These are phyloP conservation scores for Filobasidium wieringae DNA, from an alignment of 768 basidiomycete genomes.

Conservation along the genomic window DNA sequence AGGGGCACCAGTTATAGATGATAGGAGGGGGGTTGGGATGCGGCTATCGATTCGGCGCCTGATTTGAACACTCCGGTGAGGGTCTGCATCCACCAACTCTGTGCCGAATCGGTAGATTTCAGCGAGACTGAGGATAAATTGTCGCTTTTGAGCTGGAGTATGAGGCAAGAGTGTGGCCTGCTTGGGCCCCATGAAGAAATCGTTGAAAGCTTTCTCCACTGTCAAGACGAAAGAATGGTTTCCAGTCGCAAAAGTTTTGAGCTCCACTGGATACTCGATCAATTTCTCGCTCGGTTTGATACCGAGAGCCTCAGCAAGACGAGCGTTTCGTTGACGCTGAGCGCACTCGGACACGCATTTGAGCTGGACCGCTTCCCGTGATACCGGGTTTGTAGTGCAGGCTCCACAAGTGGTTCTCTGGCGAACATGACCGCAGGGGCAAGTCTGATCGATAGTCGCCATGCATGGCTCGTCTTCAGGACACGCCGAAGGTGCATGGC, in stretches of 20 bases:
- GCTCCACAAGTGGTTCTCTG: conserved; percentile 65
- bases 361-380: conserved; percentile 43
- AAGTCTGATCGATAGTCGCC: conserved; percentile 51
- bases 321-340: conserved; percentile 72
- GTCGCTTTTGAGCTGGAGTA: conserved; percentile 63
- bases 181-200: conserved; percentile 44
- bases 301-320: conserved; percentile 81
- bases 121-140: conserved; percentile 63
- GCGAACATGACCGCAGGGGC: conserved; percentile 71
- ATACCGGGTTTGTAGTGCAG: conserved; percentile 42
- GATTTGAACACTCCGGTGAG: conserved; percentile 71
- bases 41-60: conserved; percentile 71
- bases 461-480: conserved; percentile 68
- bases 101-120: conserved; percentile 69
- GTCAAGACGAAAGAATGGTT: conserved; percentile 57
- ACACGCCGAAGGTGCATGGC: conserved; percentile 82
- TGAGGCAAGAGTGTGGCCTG: conserved; percentile 27
- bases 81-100: conserved; percentile 82
- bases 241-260: conserved; percentile 51
- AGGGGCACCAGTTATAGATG: conserved; percentile 38
- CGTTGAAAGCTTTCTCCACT: conserved; percentile 71
- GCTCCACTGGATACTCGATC: conserved; percentile 50
- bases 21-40: conserved; percentile 60
- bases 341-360: conserved; percentile 76
- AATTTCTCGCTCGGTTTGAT: conserved; percentile 47